These are phyloP conservation scores for Asterophora lycoperdoides DNA, from an alignment of 768 basidiomycete genomes.

Conservation along the genomic window DNA sequence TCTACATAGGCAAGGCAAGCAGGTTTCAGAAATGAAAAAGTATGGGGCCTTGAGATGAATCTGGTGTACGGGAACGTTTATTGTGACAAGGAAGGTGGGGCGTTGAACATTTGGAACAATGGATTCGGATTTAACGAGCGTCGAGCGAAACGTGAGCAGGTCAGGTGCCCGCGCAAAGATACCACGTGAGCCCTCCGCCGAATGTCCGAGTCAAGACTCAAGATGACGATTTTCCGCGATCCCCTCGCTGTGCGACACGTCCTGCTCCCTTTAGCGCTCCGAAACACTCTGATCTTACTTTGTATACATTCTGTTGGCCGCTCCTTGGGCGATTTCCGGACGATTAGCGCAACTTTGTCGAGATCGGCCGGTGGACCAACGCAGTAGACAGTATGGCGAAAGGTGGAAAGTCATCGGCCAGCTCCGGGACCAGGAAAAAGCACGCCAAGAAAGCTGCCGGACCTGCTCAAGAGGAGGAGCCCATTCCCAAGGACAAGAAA, in stretches of 20 bases:
- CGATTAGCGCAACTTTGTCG: neutral
- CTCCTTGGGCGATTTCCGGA: too few species aligned
- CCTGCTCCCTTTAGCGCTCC: neutral
- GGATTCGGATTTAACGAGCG: too few species aligned
- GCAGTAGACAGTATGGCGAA: constrained; percentile 31
- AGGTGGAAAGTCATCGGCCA: constrained; percentile 70
- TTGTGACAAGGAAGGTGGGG: too few species aligned
- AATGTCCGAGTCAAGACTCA: neutral
- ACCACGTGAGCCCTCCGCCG: neutral
- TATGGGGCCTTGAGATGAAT: too few species aligned
- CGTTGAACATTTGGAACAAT: too few species aligned
- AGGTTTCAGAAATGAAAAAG: too few species aligned
- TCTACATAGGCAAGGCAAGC: too few species aligned
- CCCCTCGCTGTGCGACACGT: neutral
- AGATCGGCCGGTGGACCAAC: too few species aligned
- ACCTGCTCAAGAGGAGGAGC: constrained; percentile 30
- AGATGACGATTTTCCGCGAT: neutral
- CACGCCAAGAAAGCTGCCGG: constrained; percentile 72
- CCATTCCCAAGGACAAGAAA: constrained; percentile 40
- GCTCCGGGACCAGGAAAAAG: constrained; percentile 88
- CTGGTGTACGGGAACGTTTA: too few species aligned
- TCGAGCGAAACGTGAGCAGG: too few species aligned
- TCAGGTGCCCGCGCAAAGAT: neutral
- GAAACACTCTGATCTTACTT: neutral
- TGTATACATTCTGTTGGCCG: neutral